Evolutionary conservation across 2,329 filamentous ascomycete species (phyloP), one percentile per base, ranked within the genome.

Genomic region (Neoascochyta sp.): DNA sequence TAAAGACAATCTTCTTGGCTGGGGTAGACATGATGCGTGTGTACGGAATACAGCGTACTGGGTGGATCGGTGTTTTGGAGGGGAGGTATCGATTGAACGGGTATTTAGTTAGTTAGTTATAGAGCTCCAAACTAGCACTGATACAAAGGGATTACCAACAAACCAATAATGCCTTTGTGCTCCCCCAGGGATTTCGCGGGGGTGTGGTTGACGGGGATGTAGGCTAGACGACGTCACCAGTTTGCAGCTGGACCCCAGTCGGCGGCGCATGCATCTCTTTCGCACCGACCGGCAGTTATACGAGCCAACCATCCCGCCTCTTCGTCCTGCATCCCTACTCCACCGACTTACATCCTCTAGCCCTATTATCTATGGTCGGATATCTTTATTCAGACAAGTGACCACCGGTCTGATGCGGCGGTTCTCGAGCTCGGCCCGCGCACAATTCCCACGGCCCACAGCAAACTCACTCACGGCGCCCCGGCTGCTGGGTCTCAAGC

Each of bases 391-490:
- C 49, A 34, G 32, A 45, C 54, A 55, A 46, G 64, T 65, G 61
- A 65, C 61, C 57, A 57, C 50, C 54, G 55, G 64, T 59, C 62
- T 64, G 56, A 68, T 69, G 66, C 66, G 67, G 57, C 63, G 63
- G 54, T 64, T 67, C 45, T 60, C 62, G 39, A 64, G 62, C 49
- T 65, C 58, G 47, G 59, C 55, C 54, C 60, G 62, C 44, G 44
- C 54, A 35, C 61, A 50, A 39, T 39, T 54, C 24, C 38, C 45
- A 26, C 36, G 42, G 32, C 41, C 26, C 20, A 31, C 41, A 32
- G 32, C 39, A 15, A 41, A 37, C 29, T 45, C 42, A 30, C 49
- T 54, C 35, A 39, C 52, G 9, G 37, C 43, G 22, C 50, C 52
- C 29, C 53, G 51, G 26, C 32, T 57, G 21, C 45, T 60, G 14